These are phyloP conservation scores for Psilocybe subaeruginosa DNA, from an alignment of 768 basidiomycete species.

Conservation along the genomic window DNA sequence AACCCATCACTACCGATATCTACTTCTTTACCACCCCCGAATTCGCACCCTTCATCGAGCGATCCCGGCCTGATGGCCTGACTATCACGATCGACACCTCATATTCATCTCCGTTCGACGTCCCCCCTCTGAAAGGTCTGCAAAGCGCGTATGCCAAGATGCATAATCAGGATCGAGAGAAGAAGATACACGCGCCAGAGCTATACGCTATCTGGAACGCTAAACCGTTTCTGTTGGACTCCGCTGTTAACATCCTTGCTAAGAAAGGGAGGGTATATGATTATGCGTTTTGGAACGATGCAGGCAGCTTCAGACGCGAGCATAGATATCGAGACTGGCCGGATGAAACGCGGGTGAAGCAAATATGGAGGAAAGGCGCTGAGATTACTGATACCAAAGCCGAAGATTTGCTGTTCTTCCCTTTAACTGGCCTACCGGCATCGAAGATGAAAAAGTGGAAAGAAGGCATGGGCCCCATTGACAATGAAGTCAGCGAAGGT, in stretches of 20 bases:
- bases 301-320: constrained; percentile 49
- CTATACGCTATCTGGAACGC: constrained; percentile 60
- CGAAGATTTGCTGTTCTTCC: constrained; percentile 55
- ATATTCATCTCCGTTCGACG: constrained; percentile 46
- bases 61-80: constrained; percentile 29
- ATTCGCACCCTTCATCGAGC: constrained; percentile 33
- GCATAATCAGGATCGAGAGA: constrained; percentile 50
- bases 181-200: constrained; percentile 42
- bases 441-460: constrained; percentile 37
- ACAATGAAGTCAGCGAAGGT: constrained; percentile 55
- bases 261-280: constrained; percentile 38
- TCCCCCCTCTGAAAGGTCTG: constrained; percentile 44
- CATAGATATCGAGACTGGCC: constrained; percentile 56
- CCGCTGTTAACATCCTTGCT: constrained; percentile 35
- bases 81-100: constrained; percentile 48
- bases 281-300: constrained; percentile 63
- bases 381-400: constrained; percentile 27
- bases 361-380: constrained; percentile 41
- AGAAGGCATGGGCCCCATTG: constrained; percentile 51
- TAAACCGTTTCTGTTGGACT: constrained; percentile 52
- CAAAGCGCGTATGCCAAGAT: constrained; percentile 40
- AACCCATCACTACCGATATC: constrained; percentile 46
- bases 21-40: constrained; percentile 56
- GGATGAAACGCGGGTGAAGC: constrained; percentile 37
- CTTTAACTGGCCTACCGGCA: constrained; percentile 40